Evolutionary conservation across 1,139 yeast species (phyloP), one percentile per base, ranked within the genome.

Genomic region (Kodamaea ohmeri): DNA sequence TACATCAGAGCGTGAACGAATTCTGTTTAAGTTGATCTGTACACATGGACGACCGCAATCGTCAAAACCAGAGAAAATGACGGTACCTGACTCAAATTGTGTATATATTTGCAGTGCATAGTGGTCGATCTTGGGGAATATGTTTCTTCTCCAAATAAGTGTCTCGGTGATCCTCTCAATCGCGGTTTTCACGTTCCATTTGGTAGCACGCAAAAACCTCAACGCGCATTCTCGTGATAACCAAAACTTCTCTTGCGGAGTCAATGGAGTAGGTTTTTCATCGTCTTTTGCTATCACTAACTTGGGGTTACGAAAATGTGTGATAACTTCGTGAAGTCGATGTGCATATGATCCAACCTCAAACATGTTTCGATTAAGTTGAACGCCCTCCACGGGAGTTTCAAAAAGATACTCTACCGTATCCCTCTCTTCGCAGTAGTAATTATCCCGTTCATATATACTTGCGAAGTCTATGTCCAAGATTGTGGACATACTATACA

Each of bases 31-130:
- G 25, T 38, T 38, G 16, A 38, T 27, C 14, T 32, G 12, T 21
- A 38, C 20, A n/a, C 28, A 21, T 7, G 41, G 41, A n/a, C 41
- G 26, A 12, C 22, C 17, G 9, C 24, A 21, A 12, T 31, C 21
- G 26, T 38, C 41, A 27, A 24, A 38, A 2, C 41, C 41, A 2
- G 36, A 33, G 22, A 38, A 38, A 7, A 38, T 31, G 6, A 38
- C 25, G 11, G 25, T 25, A 7, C 41, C 41, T 11, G 17, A 11
- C 26, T 28, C 24, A 18, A 35, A 34, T 18, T 16, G 29, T 6
- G 32, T 6, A 26, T 30, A 20, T 7, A 38, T 34, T 18, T 30
- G 20, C 11, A 29, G 32, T 7, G 32, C 20, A 17, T 18, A 27
- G n/a, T 25, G 33, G 18, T 37, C 34, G 17, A 37, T 25, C 9